Evolutionary conservation across 2,329 filamentous ascomycete species (phyloP).

Genomic region (Talaromyces islandicus): DNA sequence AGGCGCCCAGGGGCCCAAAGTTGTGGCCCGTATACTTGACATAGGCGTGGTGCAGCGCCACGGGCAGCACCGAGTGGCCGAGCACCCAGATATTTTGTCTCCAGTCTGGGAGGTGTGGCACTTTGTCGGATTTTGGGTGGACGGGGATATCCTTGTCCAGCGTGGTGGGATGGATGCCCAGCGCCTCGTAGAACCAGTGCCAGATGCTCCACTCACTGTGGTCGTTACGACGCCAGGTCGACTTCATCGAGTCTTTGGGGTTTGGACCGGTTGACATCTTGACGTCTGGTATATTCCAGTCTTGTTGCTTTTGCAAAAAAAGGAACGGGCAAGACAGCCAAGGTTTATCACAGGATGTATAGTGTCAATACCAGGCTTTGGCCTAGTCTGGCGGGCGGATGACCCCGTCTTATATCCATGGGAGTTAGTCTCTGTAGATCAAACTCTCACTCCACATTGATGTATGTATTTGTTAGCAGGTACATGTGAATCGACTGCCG

Average conservation of each 20-base stretch:
- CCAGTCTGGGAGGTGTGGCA: constrained; percentile 29
- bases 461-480: neutral
- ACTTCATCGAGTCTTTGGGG: constrained; percentile 30
- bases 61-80: constrained; percentile 26
- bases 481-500: neutral
- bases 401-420: neutral
- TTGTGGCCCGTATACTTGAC: constrained; percentile 21
- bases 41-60: constrained; percentile 30
- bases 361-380: neutral
- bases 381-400: neutral
- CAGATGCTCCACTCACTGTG: constrained; percentile 19
- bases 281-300: neutral
- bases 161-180: constrained; percentile 17
- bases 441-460: neutral
- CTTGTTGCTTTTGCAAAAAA: neutral
- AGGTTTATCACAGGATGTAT: neutral
- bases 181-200: constrained; percentile 23
- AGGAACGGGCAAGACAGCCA: neutral
- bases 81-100: constrained; percentile 32
- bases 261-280: constrained; percentile 7
- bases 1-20: constrained; percentile 21
- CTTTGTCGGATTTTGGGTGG: constrained; percentile 32
- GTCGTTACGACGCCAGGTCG: constrained; percentile 24
- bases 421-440: neutral
- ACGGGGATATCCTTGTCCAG: constrained; percentile 25